Percentiles rank a stretch among this genome's conserved stretches.
Evolutionary conservation across 2,329 filamentous ascomycete species (phyloP).

Genomic region (Fragosphaeria purpurea): DNA sequence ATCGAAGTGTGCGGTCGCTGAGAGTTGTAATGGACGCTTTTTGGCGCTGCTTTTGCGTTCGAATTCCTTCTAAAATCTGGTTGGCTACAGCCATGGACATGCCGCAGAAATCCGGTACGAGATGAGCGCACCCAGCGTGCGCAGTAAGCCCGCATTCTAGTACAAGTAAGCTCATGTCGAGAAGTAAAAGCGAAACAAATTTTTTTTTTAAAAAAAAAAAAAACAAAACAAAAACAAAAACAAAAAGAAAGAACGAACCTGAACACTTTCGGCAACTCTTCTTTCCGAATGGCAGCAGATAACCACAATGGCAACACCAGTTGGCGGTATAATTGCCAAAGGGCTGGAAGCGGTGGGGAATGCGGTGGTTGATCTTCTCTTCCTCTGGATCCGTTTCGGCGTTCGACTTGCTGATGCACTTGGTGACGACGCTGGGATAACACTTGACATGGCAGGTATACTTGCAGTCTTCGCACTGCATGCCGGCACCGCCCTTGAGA

Average conservation of each 20-base stretch:
- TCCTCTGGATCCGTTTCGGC: conserved; percentile 97
- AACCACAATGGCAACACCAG: conserved; percentile 98
- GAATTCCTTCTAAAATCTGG: conserved; percentile 79
- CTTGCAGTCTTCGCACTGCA: conserved; percentile 99
- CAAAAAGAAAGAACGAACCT: conserved; percentile 42
- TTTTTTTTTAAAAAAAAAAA: too few species aligned
- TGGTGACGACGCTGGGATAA: conserved; percentile 92
- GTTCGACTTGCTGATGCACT: conserved; percentile 99
- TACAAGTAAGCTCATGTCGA: conserved; percentile 18
- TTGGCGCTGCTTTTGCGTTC: conserved; percentile 59
- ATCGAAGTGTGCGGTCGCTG: conserved; percentile 56
- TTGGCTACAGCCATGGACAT: conserved; percentile 99
- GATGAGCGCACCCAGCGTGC: conserved; percentile 82
- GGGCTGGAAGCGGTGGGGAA: conserved; percentile 92
- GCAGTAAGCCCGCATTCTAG: conserved; percentile 84
- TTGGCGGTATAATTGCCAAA: conserved; percentile 97
- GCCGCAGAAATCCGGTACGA: conserved; percentile 96
- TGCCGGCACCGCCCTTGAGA: conserved; percentile 94
- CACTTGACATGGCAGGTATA: conserved; percentile 99
- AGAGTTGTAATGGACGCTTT: conserved; percentile 41
- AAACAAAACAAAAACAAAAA: too few species aligned
- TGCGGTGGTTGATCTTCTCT: conserved; percentile 98
- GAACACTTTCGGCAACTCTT: conserved; percentile 91
- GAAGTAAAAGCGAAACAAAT: too few species aligned
- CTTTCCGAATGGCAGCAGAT: conserved; percentile 86